Evolutionary conservation across 225 moss, liverwort and hornwort species (phyloP).

Genomic region (Pseudisothecium myosuroides): DNA sequence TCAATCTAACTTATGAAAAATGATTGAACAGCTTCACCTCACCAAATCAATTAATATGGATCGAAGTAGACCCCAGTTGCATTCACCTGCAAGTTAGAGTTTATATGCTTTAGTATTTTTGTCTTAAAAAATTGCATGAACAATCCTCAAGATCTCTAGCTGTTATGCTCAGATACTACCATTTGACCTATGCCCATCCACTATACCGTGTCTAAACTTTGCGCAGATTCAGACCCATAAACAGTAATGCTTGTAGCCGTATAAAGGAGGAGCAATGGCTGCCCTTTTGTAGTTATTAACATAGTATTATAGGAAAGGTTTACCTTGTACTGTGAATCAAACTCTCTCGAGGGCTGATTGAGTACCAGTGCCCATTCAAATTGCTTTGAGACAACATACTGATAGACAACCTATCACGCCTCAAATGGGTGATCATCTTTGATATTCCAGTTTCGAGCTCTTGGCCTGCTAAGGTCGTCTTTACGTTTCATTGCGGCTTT

Average conservation of each 20-base stretch:
- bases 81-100: background rate
- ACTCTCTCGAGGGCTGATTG: background rate
- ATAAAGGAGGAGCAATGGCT: background rate
- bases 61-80: background rate
- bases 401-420: background rate
- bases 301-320: background rate
- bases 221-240: background rate
- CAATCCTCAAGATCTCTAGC: background rate
- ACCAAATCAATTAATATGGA: background rate
- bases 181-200: background rate
- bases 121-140: background rate
- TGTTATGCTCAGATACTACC: background rate
- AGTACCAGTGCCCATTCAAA: background rate
- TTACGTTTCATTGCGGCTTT: constrained; percentile 47
- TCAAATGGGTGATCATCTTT: constrained; percentile 34
- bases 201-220: background rate
- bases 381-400: background rate
- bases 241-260: background rate
- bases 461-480: constrained; percentile 33
- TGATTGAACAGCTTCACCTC: background rate
- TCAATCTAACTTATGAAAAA: background rate
- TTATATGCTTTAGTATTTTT: background rate
- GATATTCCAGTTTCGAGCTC: constrained; percentile 46
- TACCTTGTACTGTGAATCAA: constrained; percentile 2
- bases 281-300: background rate